phyloP scores from a whole-genome alignment of 2,329 filamentous ascomycete genomes.

The Diaporthe sp. region DNA sequence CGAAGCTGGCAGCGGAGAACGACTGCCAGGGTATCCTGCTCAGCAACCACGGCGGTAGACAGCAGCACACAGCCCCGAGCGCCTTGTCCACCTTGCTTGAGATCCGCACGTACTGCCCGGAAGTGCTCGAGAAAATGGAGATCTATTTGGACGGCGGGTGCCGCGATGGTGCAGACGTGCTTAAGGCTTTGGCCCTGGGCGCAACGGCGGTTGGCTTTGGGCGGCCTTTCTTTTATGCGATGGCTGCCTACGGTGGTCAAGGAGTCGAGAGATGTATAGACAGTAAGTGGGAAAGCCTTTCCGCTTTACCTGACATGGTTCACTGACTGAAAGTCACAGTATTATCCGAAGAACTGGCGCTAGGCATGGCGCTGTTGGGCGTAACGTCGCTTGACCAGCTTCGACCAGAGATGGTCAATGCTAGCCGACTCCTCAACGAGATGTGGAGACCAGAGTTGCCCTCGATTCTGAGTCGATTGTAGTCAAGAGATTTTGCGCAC shows the following conservation, averaged over 20 bases:
- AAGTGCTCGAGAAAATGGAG: conserved; percentile 64
- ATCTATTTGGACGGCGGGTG: conserved; percentile 70
- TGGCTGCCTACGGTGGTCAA: conserved; percentile 48
- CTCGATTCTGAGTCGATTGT: conserved; percentile 43
- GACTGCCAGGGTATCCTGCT: conserved; percentile 42
- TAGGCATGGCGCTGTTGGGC: conserved; percentile 64
- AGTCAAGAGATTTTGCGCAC: neutral
- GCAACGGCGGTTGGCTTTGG: conserved; percentile 68
- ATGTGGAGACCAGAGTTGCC: conserved; percentile 52
- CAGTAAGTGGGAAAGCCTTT: conserved; percentile 40
- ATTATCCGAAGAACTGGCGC: conserved; percentile 49
- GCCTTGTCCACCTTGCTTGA: conserved; percentile 59
- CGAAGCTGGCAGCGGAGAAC: conserved; percentile 37
- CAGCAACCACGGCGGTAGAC: conserved; percentile 42
- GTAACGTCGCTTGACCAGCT: conserved; percentile 63
- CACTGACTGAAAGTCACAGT: conserved; percentile 36
- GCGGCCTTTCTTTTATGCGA: conserved; percentile 50
- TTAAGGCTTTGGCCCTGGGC: conserved; percentile 68
- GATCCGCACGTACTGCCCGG: conserved; percentile 64
- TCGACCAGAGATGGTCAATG: conserved; percentile 65
- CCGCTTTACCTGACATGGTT: neutral
- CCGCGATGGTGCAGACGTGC: conserved; percentile 67
- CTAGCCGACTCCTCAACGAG: conserved; percentile 49
- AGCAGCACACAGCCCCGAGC: conserved; percentile 40
- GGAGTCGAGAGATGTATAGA: conserved; percentile 39